Base-by-base conservation (phyloP, 1,284 basidiomycete species). In the Golubevia sp. region DNA sequence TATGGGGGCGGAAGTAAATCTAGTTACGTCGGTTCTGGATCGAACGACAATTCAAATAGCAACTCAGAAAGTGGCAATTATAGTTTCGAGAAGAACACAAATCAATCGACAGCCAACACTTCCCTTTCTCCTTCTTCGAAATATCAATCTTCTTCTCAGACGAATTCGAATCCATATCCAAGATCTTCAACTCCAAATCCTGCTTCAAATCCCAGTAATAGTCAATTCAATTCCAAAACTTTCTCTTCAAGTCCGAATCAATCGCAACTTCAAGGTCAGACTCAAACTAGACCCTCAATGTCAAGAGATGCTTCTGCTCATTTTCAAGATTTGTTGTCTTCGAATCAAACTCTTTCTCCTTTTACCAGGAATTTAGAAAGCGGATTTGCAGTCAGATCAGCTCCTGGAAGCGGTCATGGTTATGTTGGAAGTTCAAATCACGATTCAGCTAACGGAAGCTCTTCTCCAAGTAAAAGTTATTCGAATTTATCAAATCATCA, bases 331-430 rank as follows among this genome's bases (percentile, higher is more conserved):
- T 66, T 81, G 52, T 71, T 77, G 54, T 68, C 70, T 44, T 72
- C 73, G 11, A 79, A 77, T 48, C 78, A 81, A 51, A 81, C 78
- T 6, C 55, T 81, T 21, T 74, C 73, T 27, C 78, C 77, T 4
- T 80, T 72, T 57, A 78, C 77, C 4, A 66, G 71, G 24, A 68
- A 68, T 44, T 66, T 76, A 61, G 77, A 79, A 59, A 75, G 74
- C 21, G 63, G 63, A 2, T 73, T 79, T 18, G 73, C 76, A 2
- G 71, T 80, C 51, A 70, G 77, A 26, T 77, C 70, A 38, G 70
- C 74, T 38, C 77, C 77, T 0, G 72, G 30, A 34, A 34, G 30
- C 11, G 30, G 30, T 34, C 30, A 34, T 34, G 30, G 30, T 34
- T 34, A 34, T 34, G 11, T 11, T 34, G 30, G 30, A 34, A 34